A percentile compares a stretch with the other conserved stretches of the same genome.
phyloP scores from a whole-genome alignment of 2,329 filamentous ascomycete genomes.

The Aspergillus versicolor region DNA sequence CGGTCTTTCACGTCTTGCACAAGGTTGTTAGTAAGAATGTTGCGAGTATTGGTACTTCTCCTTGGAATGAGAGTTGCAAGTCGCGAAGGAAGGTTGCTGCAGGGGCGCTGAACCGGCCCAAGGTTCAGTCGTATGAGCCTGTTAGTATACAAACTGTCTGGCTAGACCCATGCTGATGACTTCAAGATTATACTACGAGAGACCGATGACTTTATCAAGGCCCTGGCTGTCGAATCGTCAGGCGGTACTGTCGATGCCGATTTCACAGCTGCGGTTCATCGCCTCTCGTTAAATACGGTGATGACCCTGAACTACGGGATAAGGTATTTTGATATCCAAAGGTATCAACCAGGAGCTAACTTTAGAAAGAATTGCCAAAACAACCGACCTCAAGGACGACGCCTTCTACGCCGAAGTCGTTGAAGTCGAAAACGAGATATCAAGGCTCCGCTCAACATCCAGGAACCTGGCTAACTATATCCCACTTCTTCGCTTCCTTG shows the following conservation, averaged over 20 bases:
- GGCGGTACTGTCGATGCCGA: not conserved
- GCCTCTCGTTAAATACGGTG: not conserved
- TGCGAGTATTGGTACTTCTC: not conserved
- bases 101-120: conserved; percentile 1
- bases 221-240: not conserved
- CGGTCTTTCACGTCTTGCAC: not conserved
- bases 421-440: conserved; percentile 3
- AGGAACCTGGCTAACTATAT: conserved; percentile 6
- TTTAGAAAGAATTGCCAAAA: not conserved
- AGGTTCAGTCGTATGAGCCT: not conserved
- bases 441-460: not conserved
- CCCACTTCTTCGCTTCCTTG: not conserved
- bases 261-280: not conserved
- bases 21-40: conserved; percentile 4
- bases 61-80: conserved; percentile 5
- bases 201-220: not conserved
- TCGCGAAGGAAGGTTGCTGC: not conserved
- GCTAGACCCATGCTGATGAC: not conserved
- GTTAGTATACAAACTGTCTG: not conserved
- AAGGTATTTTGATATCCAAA: not conserved
- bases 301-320: not conserved
- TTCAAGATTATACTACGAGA: not conserved
- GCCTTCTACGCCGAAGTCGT: conserved; percentile 1
- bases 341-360: not conserved
- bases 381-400: not conserved